Evolutionary conservation across 345 rosid species (phyloP).

Genomic region (Melaleuca alternifolia): DNA sequence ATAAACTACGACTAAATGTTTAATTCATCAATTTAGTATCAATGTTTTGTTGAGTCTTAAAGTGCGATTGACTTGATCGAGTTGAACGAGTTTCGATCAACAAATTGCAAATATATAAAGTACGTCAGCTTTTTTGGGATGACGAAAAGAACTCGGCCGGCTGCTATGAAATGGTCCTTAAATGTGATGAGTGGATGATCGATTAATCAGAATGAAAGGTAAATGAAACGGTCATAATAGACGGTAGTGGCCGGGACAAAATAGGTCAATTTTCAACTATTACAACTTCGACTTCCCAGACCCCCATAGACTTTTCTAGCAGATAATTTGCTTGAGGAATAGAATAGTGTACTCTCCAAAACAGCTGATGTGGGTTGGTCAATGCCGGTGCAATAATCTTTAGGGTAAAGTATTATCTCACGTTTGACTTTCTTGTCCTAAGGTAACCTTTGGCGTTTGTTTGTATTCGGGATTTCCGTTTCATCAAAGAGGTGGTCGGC

Average conservation of each 20-base stretch:
- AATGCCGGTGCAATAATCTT: not conserved
- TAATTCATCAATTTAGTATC: not conserved
- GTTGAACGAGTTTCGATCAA: not conserved
- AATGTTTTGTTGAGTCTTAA: accelerated
- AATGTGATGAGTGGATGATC: not conserved
- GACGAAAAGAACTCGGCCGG: accelerated
- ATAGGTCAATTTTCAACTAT: not conserved
- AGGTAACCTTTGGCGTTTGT: not conserved
- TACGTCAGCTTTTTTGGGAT: no score
- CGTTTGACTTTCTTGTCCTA: not conserved
- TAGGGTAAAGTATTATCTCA: not conserved
- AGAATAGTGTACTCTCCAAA: not conserved
- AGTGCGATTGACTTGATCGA: not conserved
- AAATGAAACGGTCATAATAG: not conserved
- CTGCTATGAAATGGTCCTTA: not conserved
- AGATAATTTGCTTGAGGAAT: not conserved
- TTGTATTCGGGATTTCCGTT: not conserved
- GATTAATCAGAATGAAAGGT: not conserved
- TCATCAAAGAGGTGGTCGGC: not conserved
- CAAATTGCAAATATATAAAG: not conserved
- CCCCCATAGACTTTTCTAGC: not conserved
- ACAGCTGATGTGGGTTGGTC: not conserved
- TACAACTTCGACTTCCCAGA: not conserved
- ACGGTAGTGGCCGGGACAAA: not conserved
- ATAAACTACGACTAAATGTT: not conserved